Conservation (phyloP, 75 land plant genomes). For the Gnetum montanum region DNA sequence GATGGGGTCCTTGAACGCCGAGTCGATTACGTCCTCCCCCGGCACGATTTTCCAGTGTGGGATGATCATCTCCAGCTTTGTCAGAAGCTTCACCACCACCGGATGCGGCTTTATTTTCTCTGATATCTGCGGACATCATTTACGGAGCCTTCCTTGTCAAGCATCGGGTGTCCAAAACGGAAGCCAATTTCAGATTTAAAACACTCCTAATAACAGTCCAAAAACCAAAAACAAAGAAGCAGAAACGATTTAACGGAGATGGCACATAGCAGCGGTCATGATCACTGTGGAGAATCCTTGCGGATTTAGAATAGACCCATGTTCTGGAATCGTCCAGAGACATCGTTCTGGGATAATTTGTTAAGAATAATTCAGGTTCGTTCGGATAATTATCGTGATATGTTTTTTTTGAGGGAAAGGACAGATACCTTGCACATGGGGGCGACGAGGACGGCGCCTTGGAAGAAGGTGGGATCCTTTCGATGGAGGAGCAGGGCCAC, state of each 20-base stretch:
- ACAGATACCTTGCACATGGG: conserved; percentile 92
- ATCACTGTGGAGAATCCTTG: too few species aligned
- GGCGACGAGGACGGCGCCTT: conserved; percentile 78
- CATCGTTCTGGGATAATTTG: too few species aligned
- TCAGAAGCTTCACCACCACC: conserved; percentile 54
- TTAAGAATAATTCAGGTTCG: too few species aligned
- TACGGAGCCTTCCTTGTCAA: too few species aligned
- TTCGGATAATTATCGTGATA: too few species aligned
- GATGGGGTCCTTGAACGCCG: conserved; percentile 86
- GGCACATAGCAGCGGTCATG: too few species aligned
- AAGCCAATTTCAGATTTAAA: not conserved
- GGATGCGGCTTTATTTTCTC: conserved; percentile 94
- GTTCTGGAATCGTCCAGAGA: too few species aligned
- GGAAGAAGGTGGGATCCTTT: conserved; percentile 58
- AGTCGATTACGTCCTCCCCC: conserved; percentile 68
- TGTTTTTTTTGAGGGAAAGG: too few species aligned
- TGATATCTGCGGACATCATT: conserved; percentile 57
- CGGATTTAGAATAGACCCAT: too few species aligned
- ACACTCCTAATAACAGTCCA: not conserved
- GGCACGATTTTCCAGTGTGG: conserved; percentile 97
- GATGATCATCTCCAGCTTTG: conserved; percentile 50
- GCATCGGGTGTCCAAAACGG: not conserved
- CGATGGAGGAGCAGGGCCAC: conserved; percentile 59
- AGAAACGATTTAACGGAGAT: too few species aligned
- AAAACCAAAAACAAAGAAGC: too few species aligned